Evolutionary conservation across 2,329 filamentous ascomycete species (phyloP).

Genomic region (Parastagonospora nodorum): DNA sequence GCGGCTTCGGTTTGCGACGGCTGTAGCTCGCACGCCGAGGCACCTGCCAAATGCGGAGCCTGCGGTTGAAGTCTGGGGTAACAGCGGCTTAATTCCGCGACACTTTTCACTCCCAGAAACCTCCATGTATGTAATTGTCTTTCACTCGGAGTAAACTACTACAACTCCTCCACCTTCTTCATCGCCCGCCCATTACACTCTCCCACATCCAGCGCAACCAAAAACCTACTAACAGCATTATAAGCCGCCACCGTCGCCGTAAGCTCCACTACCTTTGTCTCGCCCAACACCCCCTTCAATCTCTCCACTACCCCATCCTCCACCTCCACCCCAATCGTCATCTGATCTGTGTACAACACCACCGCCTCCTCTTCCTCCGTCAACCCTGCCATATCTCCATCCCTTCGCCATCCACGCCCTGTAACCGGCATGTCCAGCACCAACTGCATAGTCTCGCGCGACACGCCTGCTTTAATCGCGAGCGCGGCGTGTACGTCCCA

Average conservation of each 20-base stretch:
- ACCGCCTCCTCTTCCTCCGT: slow-evolving; percentile 65
- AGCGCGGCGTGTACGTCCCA: slow-evolving; percentile 78
- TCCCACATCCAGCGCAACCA: slow-evolving; percentile 76
- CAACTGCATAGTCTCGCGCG: slow-evolving; percentile 62
- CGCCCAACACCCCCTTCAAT: slow-evolving; percentile 65
- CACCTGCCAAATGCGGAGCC: slow-evolving; percentile 20
- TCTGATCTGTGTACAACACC: slow-evolving; percentile 77
- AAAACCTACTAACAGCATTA: slow-evolving; percentile 82
- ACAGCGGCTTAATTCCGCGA: slow-evolving; percentile 17
- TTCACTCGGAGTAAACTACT: background rate
- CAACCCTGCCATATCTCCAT: slow-evolving; percentile 45
- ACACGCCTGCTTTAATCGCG: slow-evolving; percentile 63
- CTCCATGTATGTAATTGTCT: background rate
- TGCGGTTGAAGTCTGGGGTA: slow-evolving; percentile 21
- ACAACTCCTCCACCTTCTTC: slow-evolving; percentile 39
- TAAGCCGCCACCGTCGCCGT: slow-evolving; percentile 79
- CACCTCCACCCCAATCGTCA: slow-evolving; percentile 77
- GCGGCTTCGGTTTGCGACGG: slow-evolving; percentile 26
- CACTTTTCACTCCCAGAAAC: background rate
- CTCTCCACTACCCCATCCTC: slow-evolving; percentile 67
- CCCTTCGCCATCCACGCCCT: slow-evolving; percentile 15
- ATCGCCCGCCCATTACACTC: slow-evolving; percentile 47
- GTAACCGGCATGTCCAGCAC: slow-evolving; percentile 36
- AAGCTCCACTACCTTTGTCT: slow-evolving; percentile 78
- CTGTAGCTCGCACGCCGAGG: slow-evolving; percentile 25